phyloP scores from a whole-genome alignment of 2,329 filamentous ascomycete species.

The Cladophialophora psammophila region DNA sequence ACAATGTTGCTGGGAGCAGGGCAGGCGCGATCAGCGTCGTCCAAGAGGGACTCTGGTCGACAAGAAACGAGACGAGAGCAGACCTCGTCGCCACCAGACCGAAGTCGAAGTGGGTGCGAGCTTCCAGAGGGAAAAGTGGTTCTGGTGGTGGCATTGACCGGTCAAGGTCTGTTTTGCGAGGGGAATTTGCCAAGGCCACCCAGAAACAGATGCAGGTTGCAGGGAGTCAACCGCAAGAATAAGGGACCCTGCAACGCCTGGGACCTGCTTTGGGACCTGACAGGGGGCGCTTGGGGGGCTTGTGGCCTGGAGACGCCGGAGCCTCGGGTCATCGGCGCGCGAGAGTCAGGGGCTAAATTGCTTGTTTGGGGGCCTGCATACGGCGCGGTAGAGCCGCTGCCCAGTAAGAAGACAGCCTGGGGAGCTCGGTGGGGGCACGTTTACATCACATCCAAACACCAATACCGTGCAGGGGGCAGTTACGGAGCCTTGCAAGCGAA shows the following conservation, averaged over 20 bases:
- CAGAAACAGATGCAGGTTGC: background rate
- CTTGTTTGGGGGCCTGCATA: conserved; percentile 14
- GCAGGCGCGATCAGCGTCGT: conserved; percentile 23
- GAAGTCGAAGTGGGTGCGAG: background rate
- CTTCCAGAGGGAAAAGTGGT: conserved; percentile 1
- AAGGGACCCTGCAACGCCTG: background rate
- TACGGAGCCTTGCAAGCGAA: conserved; percentile 8
- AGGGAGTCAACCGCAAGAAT: background rate
- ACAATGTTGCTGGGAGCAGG: conserved; percentile 23
- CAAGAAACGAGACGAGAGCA: conserved; percentile 11
- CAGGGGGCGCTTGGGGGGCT: background rate
- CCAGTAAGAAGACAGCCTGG: background rate
- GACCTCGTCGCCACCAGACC: background rate
- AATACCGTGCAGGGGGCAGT: background rate
- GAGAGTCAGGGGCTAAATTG: conserved; percentile 10
- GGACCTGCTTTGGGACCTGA: background rate
- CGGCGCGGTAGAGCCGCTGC: background rate
- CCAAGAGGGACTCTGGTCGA: background rate
- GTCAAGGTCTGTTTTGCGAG: conserved; percentile 3
- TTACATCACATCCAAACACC: background rate
- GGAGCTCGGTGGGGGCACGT: background rate
- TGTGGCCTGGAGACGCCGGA: background rate
- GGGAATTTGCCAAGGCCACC: conserved; percentile 6
- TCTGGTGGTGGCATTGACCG: conserved; percentile 1
- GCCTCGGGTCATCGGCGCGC: conserved; percentile 5